Percentiles rank a stretch among this genome's conserved stretches.
These are phyloP conservation scores for Eucalyptus sp. DNA, from an alignment of 345 rosid genomes.

Conservation along the genomic window DNA sequence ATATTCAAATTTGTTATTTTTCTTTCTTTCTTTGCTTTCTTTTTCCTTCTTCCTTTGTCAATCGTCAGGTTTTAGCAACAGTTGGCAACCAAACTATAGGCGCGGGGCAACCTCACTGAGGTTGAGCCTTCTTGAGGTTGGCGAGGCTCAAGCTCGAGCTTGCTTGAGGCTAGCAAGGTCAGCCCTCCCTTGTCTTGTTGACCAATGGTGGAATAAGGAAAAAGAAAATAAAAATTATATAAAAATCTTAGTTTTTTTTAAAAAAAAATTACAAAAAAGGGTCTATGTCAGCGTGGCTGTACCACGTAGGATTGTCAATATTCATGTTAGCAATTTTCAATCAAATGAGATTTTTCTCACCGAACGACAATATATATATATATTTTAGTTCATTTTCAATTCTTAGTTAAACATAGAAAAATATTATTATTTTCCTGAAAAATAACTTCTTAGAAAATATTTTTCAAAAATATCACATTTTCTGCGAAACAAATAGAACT, in stretches of 20 bases:
- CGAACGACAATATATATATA: not conserved
- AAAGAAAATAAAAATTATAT: too few species aligned
- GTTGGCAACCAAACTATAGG: not conserved
- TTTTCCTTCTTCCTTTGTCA: not conserved
- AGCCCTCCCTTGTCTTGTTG: not conserved
- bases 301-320: not conserved
- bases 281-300: not conserved
- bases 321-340: not conserved
- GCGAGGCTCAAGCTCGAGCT: not conserved
- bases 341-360: not conserved
- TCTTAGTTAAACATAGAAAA: not conserved
- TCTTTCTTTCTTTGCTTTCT: not conserved
- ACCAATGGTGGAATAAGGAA: not conserved
- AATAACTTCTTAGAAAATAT: not conserved
- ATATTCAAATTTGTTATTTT: too few species aligned
- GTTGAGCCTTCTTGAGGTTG: not conserved
- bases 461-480: too few species aligned
- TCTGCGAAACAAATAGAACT: not conserved
- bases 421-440: too few species aligned
- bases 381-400: too few species aligned
- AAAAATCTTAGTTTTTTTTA: too few species aligned
- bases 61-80: rapidly evolving
- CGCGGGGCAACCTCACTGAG: rapidly evolving
- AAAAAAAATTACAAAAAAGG: too few species aligned
- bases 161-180: not conserved